Percentiles rank a stretch among this genome's conserved stretches.
These are phyloP conservation scores for Ambrosia artemisiifolia DNA, from an alignment of 129 eudicot species.

Conservation along the genomic window DNA sequence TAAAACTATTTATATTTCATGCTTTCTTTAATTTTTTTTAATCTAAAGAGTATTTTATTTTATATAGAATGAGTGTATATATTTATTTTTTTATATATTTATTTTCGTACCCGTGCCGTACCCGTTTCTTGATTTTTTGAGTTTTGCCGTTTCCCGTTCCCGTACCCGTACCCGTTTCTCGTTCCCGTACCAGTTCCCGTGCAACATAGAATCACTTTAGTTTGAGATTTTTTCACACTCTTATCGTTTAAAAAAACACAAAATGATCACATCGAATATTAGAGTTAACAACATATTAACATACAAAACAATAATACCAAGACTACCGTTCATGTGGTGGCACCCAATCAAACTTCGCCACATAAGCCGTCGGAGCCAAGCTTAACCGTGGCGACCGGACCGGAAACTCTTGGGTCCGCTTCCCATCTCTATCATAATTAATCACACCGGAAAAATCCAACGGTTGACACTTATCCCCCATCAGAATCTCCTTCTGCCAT, in stretches of 20 bases:
- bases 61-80: too few relatives aligned
- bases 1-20: too few relatives aligned
- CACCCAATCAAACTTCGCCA: slow-evolving; percentile 30
- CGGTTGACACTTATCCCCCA: slow-evolving; percentile 74
- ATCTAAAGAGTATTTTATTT: too few relatives aligned
- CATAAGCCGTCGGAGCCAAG: slow-evolving; percentile 31
- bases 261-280: not conserved
- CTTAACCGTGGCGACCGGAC: slow-evolving; percentile 50
- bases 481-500: slow-evolving; percentile 55
- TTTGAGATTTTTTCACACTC: too few relatives aligned
- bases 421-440: slow-evolving; percentile 51
- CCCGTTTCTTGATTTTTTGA: too few relatives aligned
- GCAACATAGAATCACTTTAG: too few relatives aligned
- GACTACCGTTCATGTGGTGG: slow-evolving; percentile 27
- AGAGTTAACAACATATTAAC: slow-evolving; percentile 1
- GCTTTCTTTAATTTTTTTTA: too few relatives aligned
- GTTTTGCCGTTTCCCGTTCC: too few relatives aligned
- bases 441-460: slow-evolving; percentile 66
- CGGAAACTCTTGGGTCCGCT: slow-evolving; percentile 37
- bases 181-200: too few relatives aligned
- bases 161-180: too few relatives aligned
- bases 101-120: too few relatives aligned
- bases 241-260: not conserved
- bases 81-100: too few relatives aligned
- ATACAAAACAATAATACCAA: not conserved